Conservation (phyloP, 1,284 basidiomycete genomes). For the Flammula alnicola region DNA sequence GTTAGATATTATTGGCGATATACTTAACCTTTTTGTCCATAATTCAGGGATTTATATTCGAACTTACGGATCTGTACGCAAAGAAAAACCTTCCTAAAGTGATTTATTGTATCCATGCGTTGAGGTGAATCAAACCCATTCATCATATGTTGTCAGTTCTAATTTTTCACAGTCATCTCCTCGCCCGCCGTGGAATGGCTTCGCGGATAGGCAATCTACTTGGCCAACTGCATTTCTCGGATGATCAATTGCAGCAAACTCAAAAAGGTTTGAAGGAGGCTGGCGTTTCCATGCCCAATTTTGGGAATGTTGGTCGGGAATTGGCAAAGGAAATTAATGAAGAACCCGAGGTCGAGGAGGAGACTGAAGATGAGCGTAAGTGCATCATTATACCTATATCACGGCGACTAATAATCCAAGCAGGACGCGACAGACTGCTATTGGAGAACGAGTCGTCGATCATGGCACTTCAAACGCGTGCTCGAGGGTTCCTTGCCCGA, state of each 20-base stretch:
- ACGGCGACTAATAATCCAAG: background rate
- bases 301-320: conserved; percentile 88
- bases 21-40: background rate
- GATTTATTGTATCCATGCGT: conserved; percentile 97
- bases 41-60: conserved; percentile 89
- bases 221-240: conserved; percentile 93
- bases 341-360: conserved; percentile 79
- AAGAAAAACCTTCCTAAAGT: conserved; percentile 99
- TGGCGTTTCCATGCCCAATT: conserved; percentile 97
- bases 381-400: conserved; percentile 12
- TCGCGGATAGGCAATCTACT: conserved; percentile 93
- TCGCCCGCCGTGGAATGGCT: conserved; percentile 90
- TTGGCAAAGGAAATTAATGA: conserved; percentile 96
- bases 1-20: background rate
- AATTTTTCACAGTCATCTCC: conserved; percentile 72
- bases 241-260: conserved; percentile 91
- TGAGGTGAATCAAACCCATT: conserved; percentile 64
- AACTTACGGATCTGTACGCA: conserved; percentile 97
- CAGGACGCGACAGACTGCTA: conserved; percentile 83
- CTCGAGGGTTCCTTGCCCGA: conserved; percentile 80
- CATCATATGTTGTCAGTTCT: conserved; percentile 2
- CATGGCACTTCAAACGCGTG: conserved; percentile 72
- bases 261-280: conserved; percentile 92
- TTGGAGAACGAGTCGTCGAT: conserved; percentile 83
- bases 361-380: conserved; percentile 84